Evolutionary conservation across 345 rosid genomes (phyloP), one percentile per base, ranked within the genome.

Genomic region (Crucihimalaya himalaica): DNA sequence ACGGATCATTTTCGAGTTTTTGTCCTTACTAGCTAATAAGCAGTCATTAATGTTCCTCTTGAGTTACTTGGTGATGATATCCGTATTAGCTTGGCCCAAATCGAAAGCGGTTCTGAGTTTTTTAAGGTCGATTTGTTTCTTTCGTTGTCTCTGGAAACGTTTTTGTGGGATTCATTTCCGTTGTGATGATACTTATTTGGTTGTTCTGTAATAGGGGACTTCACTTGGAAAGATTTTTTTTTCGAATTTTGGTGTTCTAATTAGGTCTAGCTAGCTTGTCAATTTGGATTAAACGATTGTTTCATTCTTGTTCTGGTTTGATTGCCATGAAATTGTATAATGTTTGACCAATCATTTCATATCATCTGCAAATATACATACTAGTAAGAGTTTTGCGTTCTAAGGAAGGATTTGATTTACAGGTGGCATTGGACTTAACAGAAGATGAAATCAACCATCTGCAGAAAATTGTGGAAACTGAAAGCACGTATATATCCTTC

Each of bases 361-460:
- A 19, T 19, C 56, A 16, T 71, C 20, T 52, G 4, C 54, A 14
- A 34, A 35, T 2, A 10, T 25, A 18, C 45, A 8, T 29, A 40
- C 50, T 56, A 14, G 48, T 27, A 45, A 27, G 66, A 48, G 46
- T 61, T 21, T 12, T 14, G 35, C 16, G 40, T 43, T 6, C 18
- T 68, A 31, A 57, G 63, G 69, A 68, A 68, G 31, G 40, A 23
- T 75, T 45, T 19, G 10, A 51, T 62, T 6, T 35, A 16, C 65
- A 94, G 97, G 86, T 88, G 72, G 90, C 98, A 12, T 76, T 91
- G 79, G 98, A 89, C 77, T 53, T 94, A 70, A 80, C 82, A 40
- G 90, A 87, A 62, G 95, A 89, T 69, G 95, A 89, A 56, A 86
- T 77, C 74, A 74, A 73, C 66, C 76, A 76, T 45, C 79, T 91